Conservation (phyloP, 2,329 filamentous ascomycete species). For the Epichloe aotearoae region DNA sequence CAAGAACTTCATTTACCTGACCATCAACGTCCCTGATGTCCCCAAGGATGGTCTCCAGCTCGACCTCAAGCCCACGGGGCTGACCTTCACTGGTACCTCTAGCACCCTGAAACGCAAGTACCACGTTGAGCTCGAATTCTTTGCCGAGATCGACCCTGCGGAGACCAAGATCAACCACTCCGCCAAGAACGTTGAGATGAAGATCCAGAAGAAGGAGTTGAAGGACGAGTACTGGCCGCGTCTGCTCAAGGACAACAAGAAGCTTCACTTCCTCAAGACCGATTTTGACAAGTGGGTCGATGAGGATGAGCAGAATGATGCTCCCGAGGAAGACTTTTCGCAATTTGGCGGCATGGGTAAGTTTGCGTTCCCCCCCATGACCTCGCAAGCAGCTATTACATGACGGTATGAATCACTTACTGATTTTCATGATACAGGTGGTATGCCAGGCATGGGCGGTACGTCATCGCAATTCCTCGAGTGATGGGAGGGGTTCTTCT, state of each 20-base stretch:
- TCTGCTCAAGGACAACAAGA: slow-evolving; percentile 79
- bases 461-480: slow-evolving; percentile 17
- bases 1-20: slow-evolving; percentile 93
- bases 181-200: slow-evolving; percentile 73
- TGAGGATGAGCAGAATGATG: slow-evolving; percentile 95
- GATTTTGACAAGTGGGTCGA: slow-evolving; percentile 99
- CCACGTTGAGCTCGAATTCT: slow-evolving; percentile 77
- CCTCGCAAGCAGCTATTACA: background rate
- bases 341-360: slow-evolving; percentile 53
- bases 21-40: slow-evolving; percentile 80
- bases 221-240: slow-evolving; percentile 93
- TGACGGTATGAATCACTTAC: background rate
- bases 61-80: slow-evolving; percentile 61
- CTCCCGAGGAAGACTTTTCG: slow-evolving; percentile 64
- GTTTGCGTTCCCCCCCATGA: slow-evolving; percentile 15
- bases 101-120: slow-evolving; percentile 78
- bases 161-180: slow-evolving; percentile 83
- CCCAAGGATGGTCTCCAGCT: slow-evolving; percentile 63
- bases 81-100: slow-evolving; percentile 75
- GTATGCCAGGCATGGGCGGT: slow-evolving; percentile 41
- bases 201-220: slow-evolving; percentile 93
- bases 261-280: slow-evolving; percentile 92
- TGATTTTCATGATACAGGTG: slow-evolving; percentile 21
- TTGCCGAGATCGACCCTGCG: slow-evolving; percentile 73
- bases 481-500: accelerated